Evolutionary conservation across 805 yeast species (phyloP).

Genomic region (Sugiyamaella lignohabitans): DNA sequence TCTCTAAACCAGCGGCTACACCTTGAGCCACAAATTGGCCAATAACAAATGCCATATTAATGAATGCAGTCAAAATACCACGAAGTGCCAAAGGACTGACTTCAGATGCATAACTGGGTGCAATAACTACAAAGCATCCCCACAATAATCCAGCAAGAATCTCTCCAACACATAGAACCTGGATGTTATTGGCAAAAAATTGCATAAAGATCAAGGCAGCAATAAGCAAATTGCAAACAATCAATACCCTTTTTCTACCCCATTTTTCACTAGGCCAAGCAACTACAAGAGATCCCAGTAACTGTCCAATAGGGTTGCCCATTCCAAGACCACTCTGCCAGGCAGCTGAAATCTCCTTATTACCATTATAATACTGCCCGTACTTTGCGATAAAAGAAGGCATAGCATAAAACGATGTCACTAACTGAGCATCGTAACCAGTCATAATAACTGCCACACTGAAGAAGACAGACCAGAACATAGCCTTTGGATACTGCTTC

Average conservation of each 20-base stretch:
- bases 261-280: slow-evolving; percentile 41
- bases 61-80: slow-evolving; percentile 45
- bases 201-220: slow-evolving; percentile 44
- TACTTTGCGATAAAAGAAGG: slow-evolving; percentile 40
- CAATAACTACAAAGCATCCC: slow-evolving; percentile 50
- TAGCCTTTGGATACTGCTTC: slow-evolving; percentile 40
- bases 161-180: slow-evolving; percentile 36
- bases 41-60: slow-evolving; percentile 49
- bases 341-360: slow-evolving; percentile 20
- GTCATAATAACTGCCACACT: slow-evolving; percentile 43
- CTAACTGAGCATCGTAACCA: slow-evolving; percentile 42
- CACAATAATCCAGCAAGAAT: slow-evolving; percentile 40
- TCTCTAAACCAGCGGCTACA: slow-evolving; percentile 38
- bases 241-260: slow-evolving; percentile 42
- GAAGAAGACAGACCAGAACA: slow-evolving; percentile 42
- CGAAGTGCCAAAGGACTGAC: slow-evolving; percentile 49
- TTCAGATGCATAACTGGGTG: slow-evolving; percentile 53
- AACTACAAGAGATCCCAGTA: slow-evolving; percentile 42
- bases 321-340: slow-evolving; percentile 28
- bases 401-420: slow-evolving; percentile 40
- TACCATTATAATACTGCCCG: slow-evolving; percentile 31
- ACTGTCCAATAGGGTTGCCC: slow-evolving; percentile 36
- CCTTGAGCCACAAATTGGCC: slow-evolving; percentile 57
- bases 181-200: slow-evolving; percentile 40
- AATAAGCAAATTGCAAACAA: slow-evolving; percentile 32